Base-by-base conservation (phyloP, 495 filamentous ascomycete genomes). In the Gamarada debralockiae region DNA sequence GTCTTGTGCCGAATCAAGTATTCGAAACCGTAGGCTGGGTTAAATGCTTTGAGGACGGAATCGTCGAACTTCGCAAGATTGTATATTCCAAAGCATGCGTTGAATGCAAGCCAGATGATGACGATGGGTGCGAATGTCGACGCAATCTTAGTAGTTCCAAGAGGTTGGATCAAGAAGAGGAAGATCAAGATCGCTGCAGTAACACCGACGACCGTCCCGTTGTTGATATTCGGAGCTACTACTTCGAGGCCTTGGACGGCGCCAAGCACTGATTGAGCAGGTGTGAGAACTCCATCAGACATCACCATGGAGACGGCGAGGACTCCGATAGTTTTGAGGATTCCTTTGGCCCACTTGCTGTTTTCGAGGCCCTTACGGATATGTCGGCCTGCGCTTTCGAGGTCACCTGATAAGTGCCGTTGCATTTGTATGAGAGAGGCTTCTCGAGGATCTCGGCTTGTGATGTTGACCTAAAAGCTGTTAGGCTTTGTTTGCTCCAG, bases 281-380 rank as follows among this genome's bases (percentile, higher is more conserved):
- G 84, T 0, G 84, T 87, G n/a, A 87, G 70, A 20, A 86, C 68
- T 21, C 84, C 83, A 62, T 89, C 85, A 2, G 80, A 81, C 0
- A 89, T 85, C 1, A 81, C 84, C 36, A 88, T 66, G 3, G 80
- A 81, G 0, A 89, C 86, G 2, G 81, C 84, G 29, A 88, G 65
- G 3, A 89, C 81, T 1, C 82, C 85, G 10, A 87, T 71, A 29
- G 78, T 66, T 62, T 88, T 86, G 18, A 89, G 69, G 0, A 84
- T 49, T 18, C 58, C 63, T 43, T 77, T 75, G 5, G 74, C 70
- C 20, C 82, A 59, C 17, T 41, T 69, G 58, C 73, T 83, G 3
- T 69, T 69, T 59, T 89, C 85, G 23, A 89, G 62, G 3, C 72
- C 59, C 6, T 66, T 70, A 9, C 85, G 78, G 13, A 84, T 59